A percentile compares a stretch with the other conserved stretches of the same genome.
Evolutionary conservation across 192 early-diverging fungal genomes (phyloP).

Genomic region (Rhizophagus prolifer): DNA sequence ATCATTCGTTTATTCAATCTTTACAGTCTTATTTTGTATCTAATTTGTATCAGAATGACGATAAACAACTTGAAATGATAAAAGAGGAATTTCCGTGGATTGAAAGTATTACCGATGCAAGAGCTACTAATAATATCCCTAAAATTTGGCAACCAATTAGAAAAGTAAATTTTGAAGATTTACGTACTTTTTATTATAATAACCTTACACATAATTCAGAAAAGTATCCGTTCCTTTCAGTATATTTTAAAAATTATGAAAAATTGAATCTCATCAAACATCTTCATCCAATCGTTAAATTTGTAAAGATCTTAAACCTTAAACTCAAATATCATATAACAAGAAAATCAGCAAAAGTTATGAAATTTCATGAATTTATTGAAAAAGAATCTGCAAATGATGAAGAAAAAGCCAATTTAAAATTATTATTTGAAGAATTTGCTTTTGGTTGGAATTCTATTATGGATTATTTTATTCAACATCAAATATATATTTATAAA

Average conservation of each 20-base stretch:
- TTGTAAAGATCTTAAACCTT: constrained; percentile 3
- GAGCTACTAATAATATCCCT: background rate
- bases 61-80: background rate
- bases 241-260: constrained; percentile 27
- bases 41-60: background rate
- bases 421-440: background rate
- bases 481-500: background rate
- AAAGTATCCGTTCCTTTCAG: constrained; percentile 23
- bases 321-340: constrained; percentile 14
- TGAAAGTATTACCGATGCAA: background rate
- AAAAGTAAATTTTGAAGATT: background rate
- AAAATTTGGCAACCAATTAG: constrained; percentile 20
- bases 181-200: background rate
- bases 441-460: background rate
- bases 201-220: background rate
- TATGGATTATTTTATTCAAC: background rate
- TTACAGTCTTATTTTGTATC: background rate
- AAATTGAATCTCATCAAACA: constrained; percentile 2
- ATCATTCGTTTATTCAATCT: background rate
- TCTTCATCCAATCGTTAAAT: constrained; percentile 24
- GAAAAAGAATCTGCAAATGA: background rate
- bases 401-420: background rate
- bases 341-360: constrained; percentile 1
- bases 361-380: background rate
- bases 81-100: background rate